Percentiles rank a stretch among this genome's conserved stretches.
phyloP scores from a whole-genome alignment of 768 basidiomycete species.

The Podaxis carcinomalis region DNA sequence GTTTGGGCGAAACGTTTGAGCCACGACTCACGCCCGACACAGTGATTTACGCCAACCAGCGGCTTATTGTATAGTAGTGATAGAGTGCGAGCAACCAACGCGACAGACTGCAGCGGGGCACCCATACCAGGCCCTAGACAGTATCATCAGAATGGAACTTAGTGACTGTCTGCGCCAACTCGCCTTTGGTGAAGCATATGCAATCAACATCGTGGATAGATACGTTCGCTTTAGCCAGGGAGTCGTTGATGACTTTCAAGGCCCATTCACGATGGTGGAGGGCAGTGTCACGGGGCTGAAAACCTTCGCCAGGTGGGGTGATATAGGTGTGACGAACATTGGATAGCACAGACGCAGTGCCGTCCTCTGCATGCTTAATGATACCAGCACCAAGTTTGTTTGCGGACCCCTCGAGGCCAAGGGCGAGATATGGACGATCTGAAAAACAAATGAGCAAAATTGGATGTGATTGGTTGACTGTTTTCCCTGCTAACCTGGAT shows the following conservation, averaged over 20 bases:
- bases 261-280: conserved; percentile 95
- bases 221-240: conserved; percentile 61
- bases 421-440: conserved; percentile 77
- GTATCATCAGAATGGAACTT: neutral
- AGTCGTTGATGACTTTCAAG: conserved; percentile 73
- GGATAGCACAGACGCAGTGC: conserved; percentile 73
- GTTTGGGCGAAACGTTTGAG: neutral
- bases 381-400: conserved; percentile 97
- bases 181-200: conserved; percentile 97
- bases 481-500: conserved; percentile 27
- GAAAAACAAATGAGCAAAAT: neutral
- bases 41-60: conserved; percentile 97
- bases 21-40: conserved; percentile 80
- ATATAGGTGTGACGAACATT: conserved; percentile 99
- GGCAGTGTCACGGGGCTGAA: conserved; percentile 93
- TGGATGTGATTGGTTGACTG: neutral
- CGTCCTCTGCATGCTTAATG: conserved; percentile 76
- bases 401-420: conserved; percentile 96
- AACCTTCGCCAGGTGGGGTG: conserved; percentile 97
- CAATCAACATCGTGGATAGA: conserved; percentile 82
- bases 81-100: conserved; percentile 87
- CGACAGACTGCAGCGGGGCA: conserved; percentile 92
- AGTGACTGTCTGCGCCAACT: conserved; percentile 9
- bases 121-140: conserved; percentile 98
- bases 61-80: conserved; percentile 87